Percentiles rank a stretch among this genome's conserved stretches.
Evolutionary conservation across 257 asterid genomes (phyloP).

Genomic region (Plantago elongata): DNA sequence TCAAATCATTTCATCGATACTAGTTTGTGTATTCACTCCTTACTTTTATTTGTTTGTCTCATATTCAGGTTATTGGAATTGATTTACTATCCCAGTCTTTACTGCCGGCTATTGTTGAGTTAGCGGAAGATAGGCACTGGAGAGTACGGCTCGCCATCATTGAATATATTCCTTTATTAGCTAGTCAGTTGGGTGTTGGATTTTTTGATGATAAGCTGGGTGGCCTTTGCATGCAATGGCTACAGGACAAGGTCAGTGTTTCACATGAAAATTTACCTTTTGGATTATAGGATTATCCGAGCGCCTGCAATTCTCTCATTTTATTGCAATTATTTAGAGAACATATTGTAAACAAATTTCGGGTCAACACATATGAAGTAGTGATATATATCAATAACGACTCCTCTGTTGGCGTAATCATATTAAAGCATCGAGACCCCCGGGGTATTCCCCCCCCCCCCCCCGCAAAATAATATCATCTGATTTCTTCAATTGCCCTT

Average conservation of each 20-base stretch:
- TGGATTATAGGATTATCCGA: not conserved
- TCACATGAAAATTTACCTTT: constrained; percentile 6
- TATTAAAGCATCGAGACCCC: not conserved
- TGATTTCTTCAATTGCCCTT: not conserved
- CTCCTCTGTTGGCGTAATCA: not conserved
- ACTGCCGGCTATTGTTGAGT: constrained; percentile 81
- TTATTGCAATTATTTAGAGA: constrained; percentile 11
- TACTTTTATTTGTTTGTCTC: constrained; percentile 1
- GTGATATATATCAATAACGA: not conserved
- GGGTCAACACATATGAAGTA: too few relatives aligned
- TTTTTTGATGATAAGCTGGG: constrained; percentile 84
- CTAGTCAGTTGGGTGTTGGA: constrained; percentile 75
- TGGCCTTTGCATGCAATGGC: constrained; percentile 90
- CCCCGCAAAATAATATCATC: too few relatives aligned
- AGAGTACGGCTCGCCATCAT: constrained; percentile 82
- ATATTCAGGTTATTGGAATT: constrained; percentile 66
- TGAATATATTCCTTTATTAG: constrained; percentile 76
- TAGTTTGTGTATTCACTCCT: not conserved
- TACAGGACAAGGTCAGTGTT: constrained; percentile 67
- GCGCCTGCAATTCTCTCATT: not conserved
- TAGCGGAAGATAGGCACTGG: constrained; percentile 91
- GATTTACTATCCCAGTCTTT: constrained; percentile 75
- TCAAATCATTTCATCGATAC: not conserved
- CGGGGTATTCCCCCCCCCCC: too few relatives aligned
- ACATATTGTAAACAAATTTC: too few relatives aligned